Conservation (phyloP, 2,329 filamentous ascomycete genomes). For the Lojkania enalia region DNA sequence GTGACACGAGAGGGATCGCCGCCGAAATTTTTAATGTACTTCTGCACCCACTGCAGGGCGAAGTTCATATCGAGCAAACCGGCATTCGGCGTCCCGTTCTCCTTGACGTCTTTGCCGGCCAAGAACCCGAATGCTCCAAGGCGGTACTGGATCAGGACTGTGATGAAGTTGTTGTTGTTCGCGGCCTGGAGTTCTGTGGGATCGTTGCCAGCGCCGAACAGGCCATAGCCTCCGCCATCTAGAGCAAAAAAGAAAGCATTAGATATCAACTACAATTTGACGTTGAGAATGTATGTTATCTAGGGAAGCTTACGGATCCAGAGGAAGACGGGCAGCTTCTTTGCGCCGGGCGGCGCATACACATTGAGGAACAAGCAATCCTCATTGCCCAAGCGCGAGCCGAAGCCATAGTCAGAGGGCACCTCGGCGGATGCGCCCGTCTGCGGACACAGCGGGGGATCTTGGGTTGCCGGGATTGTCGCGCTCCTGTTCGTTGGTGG, state of each 20-base stretch:
- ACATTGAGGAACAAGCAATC: slow-evolving; percentile 50
- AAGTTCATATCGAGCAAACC: slow-evolving; percentile 67
- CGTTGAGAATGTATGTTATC: background rate
- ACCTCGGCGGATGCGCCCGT: slow-evolving; percentile 33
- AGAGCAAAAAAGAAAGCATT: slow-evolving; percentile 12
- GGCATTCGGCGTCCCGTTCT: slow-evolving; percentile 62
- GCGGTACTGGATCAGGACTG: slow-evolving; percentile 66
- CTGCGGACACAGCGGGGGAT: slow-evolving; percentile 43
- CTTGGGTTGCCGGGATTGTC: slow-evolving; percentile 48
- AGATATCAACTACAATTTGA: slow-evolving; percentile 32
- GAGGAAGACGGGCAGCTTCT: slow-evolving; percentile 58
- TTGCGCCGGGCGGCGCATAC: slow-evolving; percentile 45
- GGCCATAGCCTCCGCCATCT: slow-evolving; percentile 48
- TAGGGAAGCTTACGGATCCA: slow-evolving; percentile 50
- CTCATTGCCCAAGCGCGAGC: slow-evolving; percentile 39
- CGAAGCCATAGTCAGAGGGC: slow-evolving; percentile 34
- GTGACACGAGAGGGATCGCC: slow-evolving; percentile 63
- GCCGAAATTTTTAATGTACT: slow-evolving; percentile 56
- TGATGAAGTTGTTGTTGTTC: slow-evolving; percentile 55
- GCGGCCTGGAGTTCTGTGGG: slow-evolving; percentile 38
- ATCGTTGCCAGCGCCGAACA: slow-evolving; percentile 37
- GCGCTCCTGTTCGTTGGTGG: slow-evolving; percentile 48
- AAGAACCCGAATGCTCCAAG: slow-evolving; percentile 67
- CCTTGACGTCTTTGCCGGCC: slow-evolving; percentile 58
- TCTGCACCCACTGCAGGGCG: slow-evolving; percentile 63